A percentile compares a stretch with the other conserved stretches of the same genome.
Conservation (phyloP, 2,329 filamentous ascomycete genomes). For the Chaetoscypha palmicola region DNA sequence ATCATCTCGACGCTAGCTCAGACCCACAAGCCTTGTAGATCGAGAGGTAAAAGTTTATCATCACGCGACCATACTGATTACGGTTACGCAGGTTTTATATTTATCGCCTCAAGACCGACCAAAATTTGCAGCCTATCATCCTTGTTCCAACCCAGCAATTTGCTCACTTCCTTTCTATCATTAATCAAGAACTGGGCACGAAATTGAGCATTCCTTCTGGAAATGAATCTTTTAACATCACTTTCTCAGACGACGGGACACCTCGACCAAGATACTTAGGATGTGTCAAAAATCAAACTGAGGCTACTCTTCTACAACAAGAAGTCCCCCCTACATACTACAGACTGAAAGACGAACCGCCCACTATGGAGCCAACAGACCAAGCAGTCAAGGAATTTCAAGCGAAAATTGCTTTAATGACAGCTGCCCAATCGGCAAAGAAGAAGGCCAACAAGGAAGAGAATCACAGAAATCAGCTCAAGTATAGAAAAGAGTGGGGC, state of each 20-base stretch:
- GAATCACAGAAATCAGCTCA: conserved; percentile 39
- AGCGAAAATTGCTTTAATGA: conserved; percentile 44
- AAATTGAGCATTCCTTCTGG: conserved; percentile 51
- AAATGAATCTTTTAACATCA: conserved; percentile 49
- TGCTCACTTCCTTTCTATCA: conserved; percentile 51
- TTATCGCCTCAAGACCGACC: conserved; percentile 41
- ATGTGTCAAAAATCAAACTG: conserved; percentile 40
- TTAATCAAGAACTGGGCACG: conserved; percentile 53
- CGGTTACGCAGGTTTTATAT: conserved; percentile 55
- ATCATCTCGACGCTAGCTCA: no score
- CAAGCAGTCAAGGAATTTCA: conserved; percentile 42
- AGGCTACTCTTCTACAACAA: conserved; percentile 18
- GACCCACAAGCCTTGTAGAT: no score
- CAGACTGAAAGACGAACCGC: conserved; percentile 25
- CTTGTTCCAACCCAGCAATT: conserved; percentile 64
- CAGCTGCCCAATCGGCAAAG: conserved; percentile 42
- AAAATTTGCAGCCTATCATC: conserved; percentile 48
- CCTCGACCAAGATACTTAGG: conserved; percentile 64
- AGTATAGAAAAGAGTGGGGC: conserved; percentile 45
- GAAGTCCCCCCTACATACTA: conserved; percentile 29
- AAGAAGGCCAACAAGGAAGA: conserved; percentile 41
- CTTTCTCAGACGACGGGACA: conserved; percentile 53
- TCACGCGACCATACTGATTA: not conserved
- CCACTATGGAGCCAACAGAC: conserved; percentile 29
- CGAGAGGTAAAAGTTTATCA: no score